Percentiles rank a stretch among this genome's conserved stretches.
These are phyloP conservation scores for Rhizopus delemar DNA, from an alignment of 371 early-diverging fungal genomes.

Conservation along the genomic window DNA sequence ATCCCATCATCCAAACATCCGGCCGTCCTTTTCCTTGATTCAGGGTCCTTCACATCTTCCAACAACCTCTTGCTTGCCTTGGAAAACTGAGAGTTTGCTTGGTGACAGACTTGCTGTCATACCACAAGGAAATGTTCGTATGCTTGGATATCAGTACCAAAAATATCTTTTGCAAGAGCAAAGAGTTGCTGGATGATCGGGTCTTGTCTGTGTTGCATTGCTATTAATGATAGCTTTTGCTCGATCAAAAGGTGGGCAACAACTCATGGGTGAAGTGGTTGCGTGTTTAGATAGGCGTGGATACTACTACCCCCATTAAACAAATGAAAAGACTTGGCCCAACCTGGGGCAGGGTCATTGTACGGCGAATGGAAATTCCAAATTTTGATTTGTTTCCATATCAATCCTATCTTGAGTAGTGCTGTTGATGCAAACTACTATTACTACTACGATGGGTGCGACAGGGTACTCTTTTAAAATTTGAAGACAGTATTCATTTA, in stretches of 20 bases:
- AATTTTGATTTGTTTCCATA: conserved; percentile 4
- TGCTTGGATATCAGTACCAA: background rate
- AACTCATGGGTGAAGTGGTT: conserved; percentile 6
- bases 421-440: conserved; percentile 17
- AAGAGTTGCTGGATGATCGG: conserved; percentile 1
- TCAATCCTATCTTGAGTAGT: conserved; percentile 10
- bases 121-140: conserved; percentile 1
- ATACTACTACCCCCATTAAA: conserved; percentile 10
- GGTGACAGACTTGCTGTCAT: conserved; percentile 9
- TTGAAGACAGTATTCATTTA: conserved; percentile 4
- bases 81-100: conserved; percentile 10
- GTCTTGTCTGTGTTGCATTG: conserved; percentile 5
- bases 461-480: conserved; percentile 15
- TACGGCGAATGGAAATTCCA: background rate
- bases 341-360: conserved; percentile 6
- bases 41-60: conserved; percentile 12
- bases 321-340: conserved; percentile 10
- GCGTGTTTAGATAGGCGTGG: background rate
- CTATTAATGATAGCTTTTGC: conserved; percentile 6
- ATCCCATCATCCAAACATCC: conserved; percentile 13
- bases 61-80: conserved; percentile 14
- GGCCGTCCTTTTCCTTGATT: conserved; percentile 9
- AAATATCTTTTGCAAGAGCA: conserved; percentile 8
- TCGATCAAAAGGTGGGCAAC: conserved; percentile 5
- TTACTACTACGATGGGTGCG: conserved; percentile 8